These are phyloP conservation scores for Plasmodium falciparum DNA, from an alignment of 169 alveolate genomes.

Conservation along the genomic window DNA sequence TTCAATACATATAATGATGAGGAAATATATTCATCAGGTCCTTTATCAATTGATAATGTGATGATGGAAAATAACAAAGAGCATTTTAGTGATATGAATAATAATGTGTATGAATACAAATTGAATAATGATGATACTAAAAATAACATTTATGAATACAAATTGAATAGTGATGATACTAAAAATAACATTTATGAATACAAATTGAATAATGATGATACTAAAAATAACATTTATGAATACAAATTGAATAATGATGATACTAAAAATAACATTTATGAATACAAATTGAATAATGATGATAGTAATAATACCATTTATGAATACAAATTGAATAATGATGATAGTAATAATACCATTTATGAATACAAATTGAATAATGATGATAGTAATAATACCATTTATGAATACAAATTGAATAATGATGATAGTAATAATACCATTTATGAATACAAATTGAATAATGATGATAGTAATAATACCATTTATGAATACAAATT, in stretches of 20 bases:
- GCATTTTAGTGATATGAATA: background rate
- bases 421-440: background rate
- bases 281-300: background rate
- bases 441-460: background rate
- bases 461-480: background rate
- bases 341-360: background rate
- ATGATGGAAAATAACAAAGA: background rate
- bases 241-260: conserved; percentile 3
- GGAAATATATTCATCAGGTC: no score
- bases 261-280: background rate
- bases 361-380: background rate
- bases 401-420: no score
- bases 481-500: background rate
- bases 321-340: conserved; percentile 12
- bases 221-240: background rate
- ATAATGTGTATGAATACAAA: conserved; percentile 3
- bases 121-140: background rate
- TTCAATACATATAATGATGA: no score
- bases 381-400: background rate
- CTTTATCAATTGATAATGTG: background rate
- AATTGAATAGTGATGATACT: background rate
- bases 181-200: conserved; percentile 7
- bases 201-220: conserved; percentile 2
- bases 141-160: background rate
- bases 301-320: background rate